phyloP scores from a whole-genome alignment of 2,329 filamentous ascomycete genomes.

The Hypomyces perniciosus region DNA sequence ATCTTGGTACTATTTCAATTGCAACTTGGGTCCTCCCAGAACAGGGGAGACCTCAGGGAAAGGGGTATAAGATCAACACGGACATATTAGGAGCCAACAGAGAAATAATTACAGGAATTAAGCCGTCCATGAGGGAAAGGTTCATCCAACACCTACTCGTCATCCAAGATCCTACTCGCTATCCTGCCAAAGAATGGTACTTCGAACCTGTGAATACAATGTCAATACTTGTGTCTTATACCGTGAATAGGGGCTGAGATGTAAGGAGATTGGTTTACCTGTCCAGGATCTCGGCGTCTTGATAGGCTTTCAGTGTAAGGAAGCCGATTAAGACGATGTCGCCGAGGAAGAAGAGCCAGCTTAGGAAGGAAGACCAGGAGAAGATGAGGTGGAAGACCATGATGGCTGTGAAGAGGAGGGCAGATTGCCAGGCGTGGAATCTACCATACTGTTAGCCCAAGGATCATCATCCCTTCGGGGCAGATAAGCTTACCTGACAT shows the following conservation, averaged over 20 bases:
- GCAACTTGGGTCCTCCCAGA: background rate
- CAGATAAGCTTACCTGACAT: slow-evolving; percentile 63
- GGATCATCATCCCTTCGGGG: background rate
- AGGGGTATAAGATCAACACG: slow-evolving; percentile 8
- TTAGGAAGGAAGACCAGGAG: slow-evolving; percentile 76
- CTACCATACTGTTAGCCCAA: slow-evolving; percentile 34
- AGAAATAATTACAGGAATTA: background rate
- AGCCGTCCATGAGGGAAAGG: background rate
- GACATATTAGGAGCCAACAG: background rate
- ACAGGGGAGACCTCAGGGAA: background rate
- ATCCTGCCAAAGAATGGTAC: slow-evolving; percentile 79
- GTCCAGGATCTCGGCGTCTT: slow-evolving; percentile 66
- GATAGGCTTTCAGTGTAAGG: slow-evolving; percentile 73
- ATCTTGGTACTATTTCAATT: background rate
- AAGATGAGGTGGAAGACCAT: slow-evolving; percentile 80
- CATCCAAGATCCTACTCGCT: slow-evolving; percentile 84
- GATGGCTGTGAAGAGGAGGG: slow-evolving; percentile 68
- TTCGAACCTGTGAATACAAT: slow-evolving; percentile 56
- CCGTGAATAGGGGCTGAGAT: background rate
- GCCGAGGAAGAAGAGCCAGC: slow-evolving; percentile 72
- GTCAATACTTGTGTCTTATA: background rate
- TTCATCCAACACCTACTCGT: slow-evolving; percentile 48
- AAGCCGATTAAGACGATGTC: slow-evolving; percentile 74
- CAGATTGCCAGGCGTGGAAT: slow-evolving; percentile 95
- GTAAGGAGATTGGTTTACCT: slow-evolving; percentile 35